phyloP scores from a whole-genome alignment of 345 rosid genomes.

The Salix brachista region DNA sequence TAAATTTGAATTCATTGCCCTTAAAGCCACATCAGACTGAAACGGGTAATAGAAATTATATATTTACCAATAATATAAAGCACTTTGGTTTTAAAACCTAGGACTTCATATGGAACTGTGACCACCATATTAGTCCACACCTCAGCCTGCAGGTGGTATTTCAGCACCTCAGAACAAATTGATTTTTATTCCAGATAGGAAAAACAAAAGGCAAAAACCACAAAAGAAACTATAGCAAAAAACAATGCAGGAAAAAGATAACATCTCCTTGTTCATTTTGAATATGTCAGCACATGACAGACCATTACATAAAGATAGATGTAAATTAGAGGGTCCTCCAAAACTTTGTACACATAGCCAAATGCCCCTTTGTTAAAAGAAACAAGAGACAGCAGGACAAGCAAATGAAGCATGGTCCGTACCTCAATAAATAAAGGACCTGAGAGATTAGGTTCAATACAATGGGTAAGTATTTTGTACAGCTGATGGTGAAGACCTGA shows the following conservation, averaged over 20 bases:
- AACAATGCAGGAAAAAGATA: background rate
- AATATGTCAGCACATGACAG: background rate
- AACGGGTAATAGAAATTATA: background rate
- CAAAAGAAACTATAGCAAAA: background rate
- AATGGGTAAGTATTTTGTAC: constrained; percentile 54
- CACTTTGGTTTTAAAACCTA: background rate
- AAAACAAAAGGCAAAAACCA: background rate
- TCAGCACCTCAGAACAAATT: background rate
- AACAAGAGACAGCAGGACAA: background rate
- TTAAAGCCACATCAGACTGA: background rate
- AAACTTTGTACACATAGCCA: background rate
- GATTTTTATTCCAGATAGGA: background rate
- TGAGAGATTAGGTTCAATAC: constrained; percentile 50
- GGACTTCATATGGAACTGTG: background rate
- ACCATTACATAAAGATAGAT: background rate
- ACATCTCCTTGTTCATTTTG: background rate
- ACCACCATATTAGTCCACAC: background rate
- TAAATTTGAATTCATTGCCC: background rate
- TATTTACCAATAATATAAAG: background rate
- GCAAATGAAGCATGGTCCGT: background rate
- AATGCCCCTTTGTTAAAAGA: background rate
- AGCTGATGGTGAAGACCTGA: constrained; percentile 47
- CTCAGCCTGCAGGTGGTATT: background rate
- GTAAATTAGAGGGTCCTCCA: background rate
- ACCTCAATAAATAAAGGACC: constrained; percentile 99